Base-by-base conservation (phyloP, 345 rosid genomes). In the Aethionema arabicum region DNA sequence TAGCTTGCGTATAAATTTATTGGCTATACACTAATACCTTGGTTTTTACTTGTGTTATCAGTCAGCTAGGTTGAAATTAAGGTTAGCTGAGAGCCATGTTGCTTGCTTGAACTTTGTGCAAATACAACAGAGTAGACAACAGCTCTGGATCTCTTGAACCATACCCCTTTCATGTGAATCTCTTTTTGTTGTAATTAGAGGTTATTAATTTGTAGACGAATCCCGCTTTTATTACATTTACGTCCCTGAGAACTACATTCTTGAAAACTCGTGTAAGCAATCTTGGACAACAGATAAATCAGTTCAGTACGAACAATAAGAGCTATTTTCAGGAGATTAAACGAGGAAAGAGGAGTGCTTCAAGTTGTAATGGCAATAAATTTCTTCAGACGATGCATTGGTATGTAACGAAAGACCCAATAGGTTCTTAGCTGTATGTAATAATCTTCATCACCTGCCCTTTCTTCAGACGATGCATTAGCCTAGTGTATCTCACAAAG, bases 361-460 rank as follows among this genome's bases (percentile, higher is more conserved):
- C 63, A 33, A 5, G 8, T 35, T 5, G 6, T 3, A 35, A 35
- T 0, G 38, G 29, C 51, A 54, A 32, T 39, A 56, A 46, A 6
- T 5, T 54, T 48, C 35, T 70, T 73, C 73, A 72, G 27, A 56
- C 14, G 59, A 73, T 51, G 68, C 68, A 67, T 15, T 73, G 56
- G 73, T 73, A 67, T 5, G 77, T 67, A 43, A 56, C 50, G 11
- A 62, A 67, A 14, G 44, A 32, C 9, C 69, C 77, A 62, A 62
- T 52, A 43, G 65, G 65, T 6, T 67, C 69, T 21, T 35, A 35
- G 37, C 64, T 67, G 77, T 73, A 73, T 33, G 69, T 73, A 38
- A n/a, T n/a, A n/a, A 73, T 56, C 69, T 43, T 73, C 61, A 73
- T 61, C 29, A 67, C 77, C 69, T 73, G 77, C 7, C 42, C 52